These are phyloP conservation scores for Podospora comata DNA, from an alignment of 495 filamentous ascomycete genomes.

Conservation along the genomic window DNA sequence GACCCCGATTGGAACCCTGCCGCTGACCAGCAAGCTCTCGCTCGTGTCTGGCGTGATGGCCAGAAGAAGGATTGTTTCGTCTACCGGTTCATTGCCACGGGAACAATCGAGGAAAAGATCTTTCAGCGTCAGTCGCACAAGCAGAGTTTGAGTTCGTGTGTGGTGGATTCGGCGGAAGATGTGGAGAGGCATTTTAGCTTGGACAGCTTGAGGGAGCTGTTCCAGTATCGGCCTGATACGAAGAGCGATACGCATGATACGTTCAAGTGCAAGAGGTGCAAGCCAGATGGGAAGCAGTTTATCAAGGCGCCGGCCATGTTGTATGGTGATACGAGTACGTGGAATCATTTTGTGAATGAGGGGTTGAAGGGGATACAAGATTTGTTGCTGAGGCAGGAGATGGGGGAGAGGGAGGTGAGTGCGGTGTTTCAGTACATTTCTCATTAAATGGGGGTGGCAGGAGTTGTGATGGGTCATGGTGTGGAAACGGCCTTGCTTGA, in stretches of 20 bases:
- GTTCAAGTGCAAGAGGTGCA: slow-evolving; percentile 97
- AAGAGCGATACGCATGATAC: slow-evolving; percentile 95
- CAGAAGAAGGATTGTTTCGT: slow-evolving; percentile 99
- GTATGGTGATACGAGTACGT: slow-evolving; percentile 97
- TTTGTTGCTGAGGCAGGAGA: slow-evolving; percentile 85
- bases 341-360: slow-evolving; percentile 93
- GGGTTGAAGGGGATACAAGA: slow-evolving; percentile 83
- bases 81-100: slow-evolving; percentile 96
- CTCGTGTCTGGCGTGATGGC: slow-evolving; percentile 96
- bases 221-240: slow-evolving; percentile 83
- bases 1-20: slow-evolving; percentile 99
- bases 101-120: slow-evolving; percentile 99
- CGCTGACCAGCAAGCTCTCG: slow-evolving; percentile 94
- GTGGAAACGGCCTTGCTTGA: background rate
- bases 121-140: slow-evolving; percentile 99
- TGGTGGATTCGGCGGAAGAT: slow-evolving; percentile 96
- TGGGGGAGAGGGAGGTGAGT: slow-evolving; percentile 71
- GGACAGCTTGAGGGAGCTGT: slow-evolving; percentile 84
- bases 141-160: slow-evolving; percentile 91
- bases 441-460: slow-evolving; percentile 45
- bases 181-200: slow-evolving; percentile 95
- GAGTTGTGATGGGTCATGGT: background rate
- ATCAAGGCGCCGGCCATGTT: slow-evolving; percentile 90
- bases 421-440: slow-evolving; percentile 99
- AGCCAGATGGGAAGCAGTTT: slow-evolving; percentile 76